phyloP scores from a whole-genome alignment of 2,329 filamentous ascomycete species.

The Xylariomycetidae sp. region DNA sequence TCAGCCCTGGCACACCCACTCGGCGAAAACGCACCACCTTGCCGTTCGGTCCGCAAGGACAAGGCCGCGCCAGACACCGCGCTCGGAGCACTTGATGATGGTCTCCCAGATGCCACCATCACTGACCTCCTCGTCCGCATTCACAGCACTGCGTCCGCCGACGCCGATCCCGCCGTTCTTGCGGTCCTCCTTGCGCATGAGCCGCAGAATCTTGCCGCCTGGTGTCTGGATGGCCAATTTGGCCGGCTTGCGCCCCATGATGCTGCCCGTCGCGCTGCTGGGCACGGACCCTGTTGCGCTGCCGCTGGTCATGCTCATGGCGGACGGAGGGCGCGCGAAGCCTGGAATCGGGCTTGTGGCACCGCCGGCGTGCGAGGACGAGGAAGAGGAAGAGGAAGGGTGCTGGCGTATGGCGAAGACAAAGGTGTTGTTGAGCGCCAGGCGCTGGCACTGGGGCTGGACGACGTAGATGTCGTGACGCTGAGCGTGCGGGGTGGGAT shows the following conservation, averaged over 20 bases:
- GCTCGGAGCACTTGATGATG: slow-evolving; percentile 83
- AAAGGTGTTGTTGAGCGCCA: slow-evolving; percentile 95
- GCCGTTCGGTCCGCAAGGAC: slow-evolving; percentile 79
- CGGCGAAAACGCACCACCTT: slow-evolving; percentile 86
- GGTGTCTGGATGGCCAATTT: slow-evolving; percentile 94
- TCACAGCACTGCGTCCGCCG: slow-evolving; percentile 36
- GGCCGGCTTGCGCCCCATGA: slow-evolving; percentile 71
- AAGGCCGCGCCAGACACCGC: slow-evolving; percentile 72
- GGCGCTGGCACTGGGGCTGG: slow-evolving; percentile 83
- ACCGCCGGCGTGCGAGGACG: slow-evolving; percentile 30
- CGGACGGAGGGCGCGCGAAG: slow-evolving; percentile 55
- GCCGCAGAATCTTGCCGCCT: slow-evolving; percentile 84
- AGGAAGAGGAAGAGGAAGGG: slow-evolving; percentile 53
- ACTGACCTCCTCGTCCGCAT: slow-evolving; percentile 49
- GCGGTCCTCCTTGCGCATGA: slow-evolving; percentile 74
- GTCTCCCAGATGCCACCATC: slow-evolving; percentile 81
- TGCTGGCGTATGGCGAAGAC: slow-evolving; percentile 95
- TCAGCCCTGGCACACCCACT: slow-evolving; percentile 60
- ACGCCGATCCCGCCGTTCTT: slow-evolving; percentile 35
- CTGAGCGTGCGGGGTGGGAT: slow-evolving; percentile 96
- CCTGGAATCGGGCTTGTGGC: slow-evolving; percentile 52
- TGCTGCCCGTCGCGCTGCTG: slow-evolving; percentile 45
- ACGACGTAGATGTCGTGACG: slow-evolving; percentile 95
- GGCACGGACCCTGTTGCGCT: slow-evolving; percentile 52
- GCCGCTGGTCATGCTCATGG: slow-evolving; percentile 58